Evolutionary conservation across 176 grass and related monocot species (phyloP), one percentile per base, ranked within the genome.

Genomic region (Musa schizocarpa): DNA sequence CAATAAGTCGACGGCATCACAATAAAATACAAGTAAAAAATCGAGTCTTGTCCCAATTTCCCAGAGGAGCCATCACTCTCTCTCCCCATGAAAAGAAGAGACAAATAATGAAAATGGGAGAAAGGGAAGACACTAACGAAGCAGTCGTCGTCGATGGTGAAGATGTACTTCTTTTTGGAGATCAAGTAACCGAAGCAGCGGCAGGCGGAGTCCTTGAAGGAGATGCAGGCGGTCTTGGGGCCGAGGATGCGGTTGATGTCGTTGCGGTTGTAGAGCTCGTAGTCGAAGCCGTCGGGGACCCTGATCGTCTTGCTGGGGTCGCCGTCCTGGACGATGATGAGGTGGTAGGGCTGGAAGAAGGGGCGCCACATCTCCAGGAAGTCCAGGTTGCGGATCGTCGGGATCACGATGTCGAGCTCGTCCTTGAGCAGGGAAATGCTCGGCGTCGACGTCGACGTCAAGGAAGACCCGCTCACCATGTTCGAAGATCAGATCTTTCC

Each of bases 251-350:
- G 54, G 80, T 93, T 82, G 77, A 93, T 87, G 80, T 93, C 84
- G 73, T 93, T 90, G 73, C 87, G 87, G 82, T 93, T 93, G 82
- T 93, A 89, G 80, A 93, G 85, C 82, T 93, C 84, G 69, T 89
- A 89, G 82, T 93, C 87, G 79, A 93, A 93, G 1, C 87, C 90
- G 71, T 89, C 85, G 20, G 90, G 90, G 2, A 93, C 87, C 59
- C 75, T 80, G 82, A 93, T 89, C 19, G 52, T 89, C 80, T 87
- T 93, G 65, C 43, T 53, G 8, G 80, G 80, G 43, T 89, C 87
- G 3, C 80, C 72, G 19, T 75, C 84, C 69, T 83, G 84, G 59
- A 86, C 76, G 16, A 86, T 82, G 75, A 86, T 86, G 50, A 82
- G 79, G 79, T 86, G 84, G 74, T 86, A 86, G 0, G 56, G 74